Base-by-base conservation (phyloP, 306 rosid genomes). In the Quercus alba region DNA sequence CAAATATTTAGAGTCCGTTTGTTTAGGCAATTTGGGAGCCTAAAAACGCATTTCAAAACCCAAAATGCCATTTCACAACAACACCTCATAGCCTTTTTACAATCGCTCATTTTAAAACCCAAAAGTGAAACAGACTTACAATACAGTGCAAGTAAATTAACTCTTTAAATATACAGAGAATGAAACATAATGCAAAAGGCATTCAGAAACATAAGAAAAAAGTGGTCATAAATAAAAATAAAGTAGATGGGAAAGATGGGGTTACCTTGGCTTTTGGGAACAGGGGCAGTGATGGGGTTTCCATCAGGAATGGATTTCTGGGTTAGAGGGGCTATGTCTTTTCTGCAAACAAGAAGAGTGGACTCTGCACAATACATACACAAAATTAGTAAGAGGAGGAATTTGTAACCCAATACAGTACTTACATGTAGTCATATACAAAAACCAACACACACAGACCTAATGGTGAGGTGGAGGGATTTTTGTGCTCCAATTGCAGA, bases 191-290 rank as follows among this genome's bases (percentile, higher is more conserved):
- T 8, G 46, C 14, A 75, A 35, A 21, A 56, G 51, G 26, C 19
- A 44, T 11, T 59, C 66, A 5, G 31, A 59, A 59, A 59, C 66
- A 21, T 4, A 9, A 58, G 25, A 59, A 18, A 15, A 58, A 30
- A 33, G 30, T 8, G 1, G 28, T 21, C 2, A 38, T 38, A 38
- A 38, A 38, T 38, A 38, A 38, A 38, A 15, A 51, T 5, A 59
- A 44, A 14, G 58, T 4, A 13, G 58, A 46, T 15, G 30, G 21
- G 44, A 49, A 4, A 46, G 67, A 9, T 61, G 21, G 44, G 46
- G 75, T 41, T 84, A 93, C 97, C 83, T 80, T 85, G 89, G 84
- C 91, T 90, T 70, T 80, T 85, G 35, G 90, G 85, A 81, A 82
- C 44, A 20, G 91, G 79, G 56, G 79, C 84, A 33, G 76, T 85